phyloP scores from a whole-genome alignment of 2,329 filamentous ascomycete genomes.

The Calonectria fujianensis region DNA sequence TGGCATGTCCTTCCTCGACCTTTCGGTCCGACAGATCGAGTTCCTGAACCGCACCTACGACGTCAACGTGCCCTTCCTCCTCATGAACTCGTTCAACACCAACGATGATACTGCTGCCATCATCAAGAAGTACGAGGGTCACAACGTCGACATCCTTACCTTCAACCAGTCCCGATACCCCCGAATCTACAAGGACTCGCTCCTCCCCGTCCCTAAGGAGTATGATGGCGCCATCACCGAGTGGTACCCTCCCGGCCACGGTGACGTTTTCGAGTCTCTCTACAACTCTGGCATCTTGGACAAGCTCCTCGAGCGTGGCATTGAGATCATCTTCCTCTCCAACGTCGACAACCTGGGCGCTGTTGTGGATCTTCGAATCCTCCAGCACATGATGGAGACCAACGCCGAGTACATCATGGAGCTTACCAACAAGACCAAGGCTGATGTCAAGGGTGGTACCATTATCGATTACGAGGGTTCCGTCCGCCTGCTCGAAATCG shows the following conservation, averaged over 20 bases:
- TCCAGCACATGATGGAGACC: conserved; percentile 99
- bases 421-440: conserved; percentile 99
- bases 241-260: conserved; percentile 99
- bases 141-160: conserved; percentile 99
- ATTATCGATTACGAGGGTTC: conserved; percentile 99
- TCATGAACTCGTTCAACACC: conserved; percentile 99
- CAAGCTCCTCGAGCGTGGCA: conserved; percentile 94
- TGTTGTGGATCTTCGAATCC: conserved; percentile 96
- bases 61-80: conserved; percentile 97
- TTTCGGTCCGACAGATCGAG: conserved; percentile 99
- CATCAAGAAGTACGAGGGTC: conserved; percentile 99
- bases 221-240: conserved; percentile 91
- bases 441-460: conserved; percentile 99
- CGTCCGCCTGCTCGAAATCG: conserved; percentile 97
- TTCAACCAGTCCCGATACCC: conserved; percentile 99
- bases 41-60: conserved; percentile 98
- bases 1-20: conserved; percentile 99
- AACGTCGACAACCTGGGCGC: conserved; percentile 99
- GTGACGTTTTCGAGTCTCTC: conserved; percentile 99
- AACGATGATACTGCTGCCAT: conserved; percentile 98
- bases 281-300: conserved; percentile 99
- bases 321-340: conserved; percentile 98
- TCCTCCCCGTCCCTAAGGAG: conserved; percentile 94
- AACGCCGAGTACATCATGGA: conserved; percentile 99
- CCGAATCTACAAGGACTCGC: conserved; percentile 97